Evolutionary conservation across 208 protist genomes (phyloP).

Genomic region (Porcisia deanei): DNA sequence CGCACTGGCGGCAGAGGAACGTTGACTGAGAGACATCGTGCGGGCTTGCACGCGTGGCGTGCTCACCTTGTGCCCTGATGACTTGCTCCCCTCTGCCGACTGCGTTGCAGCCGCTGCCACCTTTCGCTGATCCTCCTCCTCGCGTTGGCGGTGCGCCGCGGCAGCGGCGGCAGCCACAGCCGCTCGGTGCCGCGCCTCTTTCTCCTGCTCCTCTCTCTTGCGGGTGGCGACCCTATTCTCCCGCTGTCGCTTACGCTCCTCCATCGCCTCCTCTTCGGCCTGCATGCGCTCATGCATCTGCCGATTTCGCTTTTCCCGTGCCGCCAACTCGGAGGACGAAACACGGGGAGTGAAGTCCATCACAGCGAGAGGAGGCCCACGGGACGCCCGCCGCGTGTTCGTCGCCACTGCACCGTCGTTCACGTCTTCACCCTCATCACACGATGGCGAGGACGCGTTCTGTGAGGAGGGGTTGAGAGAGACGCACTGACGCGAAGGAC

Average conservation of each 20-base stretch:
- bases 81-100: constrained; percentile 37
- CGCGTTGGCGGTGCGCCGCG: constrained; percentile 11
- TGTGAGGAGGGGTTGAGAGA: constrained; percentile 1
- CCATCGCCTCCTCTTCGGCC: constrained; percentile 45
- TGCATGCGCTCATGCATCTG: constrained; percentile 49
- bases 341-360: constrained; percentile 51
- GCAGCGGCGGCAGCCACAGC: constrained; percentile 8
- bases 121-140: constrained; percentile 31
- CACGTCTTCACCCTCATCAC: neutral
- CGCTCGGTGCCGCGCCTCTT: constrained; percentile 7
- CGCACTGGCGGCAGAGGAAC: constrained; percentile 3
- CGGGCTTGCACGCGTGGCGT: constrained; percentile 50
- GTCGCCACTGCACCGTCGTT: neutral
- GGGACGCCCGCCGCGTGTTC: neutral
- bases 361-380: constrained; percentile 14
- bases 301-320: constrained; percentile 29
- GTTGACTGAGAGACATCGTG: constrained; percentile 4
- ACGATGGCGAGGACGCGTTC: neutral
- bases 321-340: constrained; percentile 31
- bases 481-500: constrained; percentile 8
- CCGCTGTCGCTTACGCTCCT: constrained; percentile 33
- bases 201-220: constrained; percentile 17
- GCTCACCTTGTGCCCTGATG: constrained; percentile 47
- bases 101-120: constrained; percentile 12
- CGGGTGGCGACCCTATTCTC: constrained; percentile 29